Percentiles rank a stretch among this genome's conserved stretches.
Evolutionary conservation across 495 filamentous ascomycete genomes (phyloP).

Genomic region (Pseudevernia furfuracea): DNA sequence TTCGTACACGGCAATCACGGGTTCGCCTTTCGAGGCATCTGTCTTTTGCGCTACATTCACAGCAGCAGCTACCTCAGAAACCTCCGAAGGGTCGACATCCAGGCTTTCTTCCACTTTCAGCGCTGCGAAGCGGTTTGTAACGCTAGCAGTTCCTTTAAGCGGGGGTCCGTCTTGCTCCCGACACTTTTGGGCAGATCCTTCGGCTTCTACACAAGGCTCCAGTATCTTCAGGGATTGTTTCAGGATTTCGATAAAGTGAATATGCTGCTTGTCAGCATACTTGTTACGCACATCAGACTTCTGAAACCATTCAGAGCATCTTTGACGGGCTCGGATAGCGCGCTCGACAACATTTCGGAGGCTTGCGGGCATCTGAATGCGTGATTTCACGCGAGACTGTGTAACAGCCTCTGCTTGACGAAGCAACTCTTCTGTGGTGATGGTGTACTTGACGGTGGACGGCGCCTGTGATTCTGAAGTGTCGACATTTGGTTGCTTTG

Average conservation of each 20-base stretch:
- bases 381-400: neutral
- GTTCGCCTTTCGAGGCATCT: slow-evolving; percentile 3
- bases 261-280: slow-evolving; percentile 8
- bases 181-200: neutral
- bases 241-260: slow-evolving; percentile 15
- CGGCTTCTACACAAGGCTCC: slow-evolving; percentile 6
- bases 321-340: slow-evolving; percentile 18
- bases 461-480: neutral
- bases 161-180: neutral
- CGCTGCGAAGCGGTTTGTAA: neutral
- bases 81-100: slow-evolving; percentile 13
- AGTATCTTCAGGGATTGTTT: slow-evolving; percentile 14
- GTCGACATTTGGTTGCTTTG: slow-evolving; percentile 1
- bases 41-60: slow-evolving; percentile 9
- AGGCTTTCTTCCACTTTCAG: slow-evolving; percentile 17
- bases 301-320: slow-evolving; percentile 20
- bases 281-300: slow-evolving; percentile 12
- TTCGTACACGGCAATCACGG: slow-evolving; percentile 11
- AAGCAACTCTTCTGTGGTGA: slow-evolving; percentile 18
- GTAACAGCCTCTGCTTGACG: slow-evolving; percentile 19
- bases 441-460: slow-evolving; percentile 11
- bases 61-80: slow-evolving; percentile 10
- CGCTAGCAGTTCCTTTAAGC: neutral
- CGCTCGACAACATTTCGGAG: slow-evolving; percentile 15
- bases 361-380: slow-evolving; percentile 14